Evolutionary conservation across 345 rosid genomes (phyloP), one percentile per base, ranked within the genome.

Genomic region (Euphorbia tirucalli): DNA sequence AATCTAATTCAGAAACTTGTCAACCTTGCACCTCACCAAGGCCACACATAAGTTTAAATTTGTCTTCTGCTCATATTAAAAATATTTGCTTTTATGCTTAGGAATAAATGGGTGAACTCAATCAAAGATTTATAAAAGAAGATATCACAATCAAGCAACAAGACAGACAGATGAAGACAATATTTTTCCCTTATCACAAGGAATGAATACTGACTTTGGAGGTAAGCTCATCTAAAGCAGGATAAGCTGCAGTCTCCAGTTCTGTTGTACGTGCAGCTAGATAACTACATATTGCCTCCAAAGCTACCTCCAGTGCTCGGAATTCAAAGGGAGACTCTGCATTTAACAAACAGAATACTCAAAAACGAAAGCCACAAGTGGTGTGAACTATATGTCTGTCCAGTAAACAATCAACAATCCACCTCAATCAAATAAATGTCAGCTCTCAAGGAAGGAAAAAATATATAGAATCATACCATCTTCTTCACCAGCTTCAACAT

Each of bases 171-270:
- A 4, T 41, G 44, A 41, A 41, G 44, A 41, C 44, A 41, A 41
- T 11, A 41, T 41, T 11, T 41, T 41, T 41, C 9, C 44, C 44
- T 10, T 10, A 41, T 41, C 2, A 7, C 54, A 22, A 52, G 43
- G 39, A 22, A 43, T 19, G 70, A 71, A n/a, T n/a, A 69, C 52
- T 68, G 43, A 87, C 99, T 86, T 89, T 87, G 71, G 96, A 92
- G 57, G 99, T 89, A 70, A 95, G 97, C 80, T 88, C 98, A 74
- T 95, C 99, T 69, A 95, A 79, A 76, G 98, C 96, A 77, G 99
- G 99, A 81, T 95, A 95, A 70, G 99, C 98, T 71, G 85, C 90
- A 71, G 90, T 75, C 87, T 92, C 99, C 56, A 95, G 75, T 39
- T 95, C 97, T 37, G 92, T 87, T 0, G 99, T 86, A 11, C 98